These are phyloP conservation scores for Beta macrorhiza DNA, from an alignment of 179 eudicot genomes.

Conservation along the genomic window DNA sequence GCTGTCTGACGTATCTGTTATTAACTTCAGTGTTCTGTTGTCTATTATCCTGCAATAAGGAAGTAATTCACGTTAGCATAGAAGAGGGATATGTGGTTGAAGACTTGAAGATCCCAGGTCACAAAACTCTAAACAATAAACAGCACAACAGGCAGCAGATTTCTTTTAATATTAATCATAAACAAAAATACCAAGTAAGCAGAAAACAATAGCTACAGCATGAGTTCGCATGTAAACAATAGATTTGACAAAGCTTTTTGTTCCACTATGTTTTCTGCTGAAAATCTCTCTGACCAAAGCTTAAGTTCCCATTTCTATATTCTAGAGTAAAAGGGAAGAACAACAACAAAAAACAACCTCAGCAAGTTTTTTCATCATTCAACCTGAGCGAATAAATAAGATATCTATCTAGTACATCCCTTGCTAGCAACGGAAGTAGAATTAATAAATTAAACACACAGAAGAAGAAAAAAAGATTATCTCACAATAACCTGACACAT, in stretches of 20 bases:
- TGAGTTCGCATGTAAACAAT: background rate
- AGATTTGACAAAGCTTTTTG: background rate
- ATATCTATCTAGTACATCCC: too few species aligned
- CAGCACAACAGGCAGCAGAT: background rate
- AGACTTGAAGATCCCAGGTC: background rate
- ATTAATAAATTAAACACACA: too few species aligned
- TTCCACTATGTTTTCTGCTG: background rate
- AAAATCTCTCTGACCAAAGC: too few species aligned
- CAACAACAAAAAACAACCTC: background rate
- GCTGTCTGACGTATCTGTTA: constrained; percentile 58
- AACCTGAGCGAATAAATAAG: too few species aligned
- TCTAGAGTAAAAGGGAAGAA: background rate
- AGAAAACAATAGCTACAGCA: background rate
- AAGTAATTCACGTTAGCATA: constrained; percentile 26
- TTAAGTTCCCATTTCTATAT: background rate
- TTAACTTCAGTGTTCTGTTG: constrained; percentile 67
- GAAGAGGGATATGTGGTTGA: background rate
- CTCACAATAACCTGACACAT: background rate
- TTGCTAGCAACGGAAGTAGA: too few species aligned
- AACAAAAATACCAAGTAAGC: background rate
- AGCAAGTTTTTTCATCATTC: too few species aligned
- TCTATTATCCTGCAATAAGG: constrained; percentile 64
- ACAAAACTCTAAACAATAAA: background rate
- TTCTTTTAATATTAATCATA: background rate
- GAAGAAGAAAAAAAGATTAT: background rate